Conservation (phyloP, 2,329 filamentous ascomycete species). For the Fusarium lyarnte region DNA sequence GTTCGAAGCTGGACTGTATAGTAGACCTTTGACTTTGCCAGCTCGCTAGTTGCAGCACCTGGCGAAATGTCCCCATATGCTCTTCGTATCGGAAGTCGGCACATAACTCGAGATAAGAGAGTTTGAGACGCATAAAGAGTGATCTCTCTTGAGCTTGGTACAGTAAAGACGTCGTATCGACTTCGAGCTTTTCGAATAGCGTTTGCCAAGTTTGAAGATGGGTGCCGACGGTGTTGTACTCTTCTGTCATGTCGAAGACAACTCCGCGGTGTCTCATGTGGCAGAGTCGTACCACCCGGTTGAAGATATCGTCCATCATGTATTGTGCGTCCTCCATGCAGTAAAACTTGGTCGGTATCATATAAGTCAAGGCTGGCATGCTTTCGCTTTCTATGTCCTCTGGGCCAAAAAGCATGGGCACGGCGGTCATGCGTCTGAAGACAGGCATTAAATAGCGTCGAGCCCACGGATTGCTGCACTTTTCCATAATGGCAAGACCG, state of each 20-base stretch:
- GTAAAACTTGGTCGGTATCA: neutral
- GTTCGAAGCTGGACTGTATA: neutral
- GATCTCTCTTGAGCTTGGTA: neutral
- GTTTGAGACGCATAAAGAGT: neutral
- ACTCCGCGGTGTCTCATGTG: neutral
- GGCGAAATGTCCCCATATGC: neutral
- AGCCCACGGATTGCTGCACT: neutral
- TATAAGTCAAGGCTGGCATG: neutral
- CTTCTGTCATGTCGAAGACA: neutral
- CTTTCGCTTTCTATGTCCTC: neutral
- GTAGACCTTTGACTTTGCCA: neutral
- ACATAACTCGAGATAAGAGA: neutral
- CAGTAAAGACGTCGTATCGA: neutral
- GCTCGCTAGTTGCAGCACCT: neutral
- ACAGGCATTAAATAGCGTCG: slow-evolving; percentile 5
- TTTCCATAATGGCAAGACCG: neutral
- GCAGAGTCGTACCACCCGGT: neutral
- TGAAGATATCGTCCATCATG: slow-evolving; percentile 14
- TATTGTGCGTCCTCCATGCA: slow-evolving; percentile 2
- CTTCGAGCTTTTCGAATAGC: neutral
- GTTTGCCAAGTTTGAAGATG: neutral
- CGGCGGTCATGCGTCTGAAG: neutral
- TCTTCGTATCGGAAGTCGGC: neutral
- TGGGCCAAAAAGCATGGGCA: slow-evolving; percentile 8
- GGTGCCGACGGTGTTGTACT: neutral